phyloP scores from a whole-genome alignment of 768 basidiomycete genomes.

The Kwoniella mangroviensis region DNA sequence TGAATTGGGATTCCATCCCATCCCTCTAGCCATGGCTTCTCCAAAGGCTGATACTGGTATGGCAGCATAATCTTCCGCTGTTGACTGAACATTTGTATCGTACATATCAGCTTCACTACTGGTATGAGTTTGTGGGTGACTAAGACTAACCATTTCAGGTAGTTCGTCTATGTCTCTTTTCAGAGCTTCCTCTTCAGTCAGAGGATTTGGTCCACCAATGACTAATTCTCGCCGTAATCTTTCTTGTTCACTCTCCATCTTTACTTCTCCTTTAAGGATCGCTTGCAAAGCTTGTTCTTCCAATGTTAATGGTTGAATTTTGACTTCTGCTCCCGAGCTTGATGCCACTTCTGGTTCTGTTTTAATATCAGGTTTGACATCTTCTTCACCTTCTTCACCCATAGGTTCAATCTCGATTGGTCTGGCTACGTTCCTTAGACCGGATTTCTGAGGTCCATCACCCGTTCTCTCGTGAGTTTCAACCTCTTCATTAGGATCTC shows the following conservation, averaged over 20 bases:
- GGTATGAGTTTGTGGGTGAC: no score
- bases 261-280: slow-evolving; percentile 66
- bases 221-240: slow-evolving; percentile 67
- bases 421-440: slow-evolving; percentile 62
- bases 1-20: slow-evolving; percentile 79
- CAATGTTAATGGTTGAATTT: slow-evolving; percentile 62
- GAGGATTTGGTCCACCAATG: slow-evolving; percentile 59
- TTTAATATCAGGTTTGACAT: slow-evolving; percentile 30
- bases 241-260: slow-evolving; percentile 49
- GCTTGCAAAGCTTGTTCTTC: slow-evolving; percentile 82
- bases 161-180: slow-evolving; percentile 80
- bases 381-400: slow-evolving; percentile 25
- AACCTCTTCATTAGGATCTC: slow-evolving; percentile 22
- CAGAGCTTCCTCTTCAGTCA: slow-evolving; percentile 81
- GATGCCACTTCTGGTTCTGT: background rate
- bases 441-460: slow-evolving; percentile 71
- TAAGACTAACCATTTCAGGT: slow-evolving; percentile 54
- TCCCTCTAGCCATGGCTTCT: slow-evolving; percentile 86
- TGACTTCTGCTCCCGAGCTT: slow-evolving; percentile 12
- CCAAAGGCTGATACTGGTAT: slow-evolving; percentile 93
- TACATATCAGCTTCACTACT: background rate
- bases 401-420: slow-evolving; percentile 14
- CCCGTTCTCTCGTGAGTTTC: slow-evolving; percentile 68
- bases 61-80: slow-evolving; percentile 82
- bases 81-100: slow-evolving; percentile 60